These are phyloP conservation scores for Plasmodium sp. DNA, from an alignment of 169 alveolate species.

Conservation along the genomic window DNA sequence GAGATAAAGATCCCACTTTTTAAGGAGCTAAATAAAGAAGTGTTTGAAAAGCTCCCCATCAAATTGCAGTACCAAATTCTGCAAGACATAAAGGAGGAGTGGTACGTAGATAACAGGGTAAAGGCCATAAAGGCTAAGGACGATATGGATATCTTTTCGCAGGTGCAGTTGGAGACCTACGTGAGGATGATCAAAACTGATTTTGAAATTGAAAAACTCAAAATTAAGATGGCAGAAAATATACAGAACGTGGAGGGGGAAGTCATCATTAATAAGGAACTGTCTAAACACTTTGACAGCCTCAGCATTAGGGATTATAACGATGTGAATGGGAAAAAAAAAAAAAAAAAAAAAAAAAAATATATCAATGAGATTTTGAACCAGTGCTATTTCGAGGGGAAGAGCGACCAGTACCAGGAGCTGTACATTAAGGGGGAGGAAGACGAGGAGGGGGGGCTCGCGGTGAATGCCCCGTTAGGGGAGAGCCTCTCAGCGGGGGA, in stretches of 20 bases:
- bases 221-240: constrained; percentile 80
- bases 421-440: constrained; percentile 14
- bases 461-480: not conserved
- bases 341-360: constrained; percentile 33
- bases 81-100: constrained; percentile 86
- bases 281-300: constrained; percentile 16
- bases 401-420: not conserved
- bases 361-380: constrained; percentile 47
- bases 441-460: not conserved
- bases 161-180: constrained; percentile 88
- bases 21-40: constrained; percentile 80
- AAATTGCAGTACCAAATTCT: constrained; percentile 85
- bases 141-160: constrained; percentile 85
- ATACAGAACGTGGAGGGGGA: constrained; percentile 69
- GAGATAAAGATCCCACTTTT: constrained; percentile 71
- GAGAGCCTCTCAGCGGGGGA: not conserved
- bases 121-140: constrained; percentile 84
- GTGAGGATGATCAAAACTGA: constrained; percentile 85
- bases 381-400: not conserved
- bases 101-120: constrained; percentile 84
- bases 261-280: constrained; percentile 26
- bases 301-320: constrained; percentile 40
- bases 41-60: constrained; percentile 84
- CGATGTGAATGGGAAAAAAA: constrained; percentile 20
- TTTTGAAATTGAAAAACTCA: constrained; percentile 87